A percentile compares a stretch with the other conserved stretches of the same genome.
These are phyloP conservation scores for Arthroderma uncinatum DNA, from an alignment of 2,329 filamentous ascomycete genomes.

Conservation along the genomic window DNA sequence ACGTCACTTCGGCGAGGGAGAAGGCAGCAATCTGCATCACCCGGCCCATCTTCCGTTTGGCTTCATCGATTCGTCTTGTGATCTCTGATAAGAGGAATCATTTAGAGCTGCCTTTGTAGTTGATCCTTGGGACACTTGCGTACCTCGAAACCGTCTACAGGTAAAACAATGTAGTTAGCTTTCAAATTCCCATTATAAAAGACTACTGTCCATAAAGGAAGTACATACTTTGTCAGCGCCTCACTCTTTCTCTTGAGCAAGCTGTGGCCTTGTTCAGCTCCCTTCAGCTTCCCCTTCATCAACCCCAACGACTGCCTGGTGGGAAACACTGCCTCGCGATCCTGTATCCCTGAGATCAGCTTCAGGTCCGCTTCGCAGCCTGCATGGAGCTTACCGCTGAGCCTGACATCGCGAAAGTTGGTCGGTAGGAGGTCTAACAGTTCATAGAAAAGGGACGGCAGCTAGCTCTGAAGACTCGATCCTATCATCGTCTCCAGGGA, in stretches of 20 bases:
- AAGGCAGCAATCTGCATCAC: conserved; percentile 99
- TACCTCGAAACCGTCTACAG: conserved; percentile 76
- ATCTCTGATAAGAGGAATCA: conserved; percentile 53
- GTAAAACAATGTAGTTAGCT: conserved; percentile 20
- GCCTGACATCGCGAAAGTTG: conserved; percentile 28
- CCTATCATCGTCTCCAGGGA: background rate
- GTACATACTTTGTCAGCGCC: conserved; percentile 86
- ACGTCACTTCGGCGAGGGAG: conserved; percentile 92
- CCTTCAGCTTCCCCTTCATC: conserved; percentile 98
- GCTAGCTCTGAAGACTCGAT: background rate
- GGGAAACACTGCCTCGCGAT: conserved; percentile 91
- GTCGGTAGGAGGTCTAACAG: background rate
- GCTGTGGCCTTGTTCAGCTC: conserved; percentile 80
- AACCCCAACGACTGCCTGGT: conserved; percentile 91
- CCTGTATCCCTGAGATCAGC: conserved; percentile 42
- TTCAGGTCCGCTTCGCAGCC: background rate
- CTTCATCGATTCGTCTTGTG: conserved; percentile 92
- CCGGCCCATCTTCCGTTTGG: conserved; percentile 97
- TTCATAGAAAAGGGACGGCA: conserved; percentile 5
- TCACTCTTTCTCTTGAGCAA: conserved; percentile 96
- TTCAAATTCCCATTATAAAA: background rate
- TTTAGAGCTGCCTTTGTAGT: conserved; percentile 6
- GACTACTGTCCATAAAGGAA: no score
- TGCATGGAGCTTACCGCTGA: conserved; percentile 23
- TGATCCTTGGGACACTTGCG: background rate